Conservation (phyloP, 2,329 filamentous ascomycete genomes). For the Talaromyces sp. region DNA sequence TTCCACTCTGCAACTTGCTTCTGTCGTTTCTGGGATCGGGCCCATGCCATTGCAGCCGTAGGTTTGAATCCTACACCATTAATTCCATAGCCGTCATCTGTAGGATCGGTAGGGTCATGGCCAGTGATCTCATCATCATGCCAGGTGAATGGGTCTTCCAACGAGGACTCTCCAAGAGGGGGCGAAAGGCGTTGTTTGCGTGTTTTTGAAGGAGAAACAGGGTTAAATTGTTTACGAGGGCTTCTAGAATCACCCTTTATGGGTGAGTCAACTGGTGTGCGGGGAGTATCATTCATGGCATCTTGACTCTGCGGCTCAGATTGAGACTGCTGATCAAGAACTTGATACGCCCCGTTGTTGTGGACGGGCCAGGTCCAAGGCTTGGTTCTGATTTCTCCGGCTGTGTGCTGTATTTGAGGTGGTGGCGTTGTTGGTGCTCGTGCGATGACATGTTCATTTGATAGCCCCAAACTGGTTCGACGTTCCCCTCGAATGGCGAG, state of each 20-base stretch:
- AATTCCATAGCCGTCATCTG: slow-evolving; percentile 65
- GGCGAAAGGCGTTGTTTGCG: slow-evolving; percentile 38
- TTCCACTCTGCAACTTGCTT: slow-evolving; percentile 64
- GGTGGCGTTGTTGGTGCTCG: slow-evolving; percentile 10
- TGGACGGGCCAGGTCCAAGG: slow-evolving; percentile 18
- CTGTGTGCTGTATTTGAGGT: slow-evolving; percentile 17
- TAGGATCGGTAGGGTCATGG: slow-evolving; percentile 58
- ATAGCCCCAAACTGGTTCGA: slow-evolving; percentile 18
- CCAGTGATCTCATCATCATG: slow-evolving; percentile 65
- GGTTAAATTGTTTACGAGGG: slow-evolving; percentile 28
- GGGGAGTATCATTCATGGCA: slow-evolving; percentile 3
- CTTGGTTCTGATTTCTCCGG: slow-evolving; percentile 20
- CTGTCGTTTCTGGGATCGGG: slow-evolving; percentile 57
- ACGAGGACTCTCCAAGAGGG: slow-evolving; percentile 29
- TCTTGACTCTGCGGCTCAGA: background rate
- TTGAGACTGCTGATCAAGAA: slow-evolving; percentile 2
- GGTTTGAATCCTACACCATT: slow-evolving; percentile 67
- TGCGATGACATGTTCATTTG: slow-evolving; percentile 12
- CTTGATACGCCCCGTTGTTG: slow-evolving; percentile 10
- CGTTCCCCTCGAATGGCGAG: slow-evolving; percentile 42
- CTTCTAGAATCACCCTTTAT: slow-evolving; percentile 24
- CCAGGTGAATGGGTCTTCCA: slow-evolving; percentile 51
- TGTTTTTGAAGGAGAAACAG: slow-evolving; percentile 22
- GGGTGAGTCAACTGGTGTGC: slow-evolving; percentile 16
- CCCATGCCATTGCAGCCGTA: slow-evolving; percentile 61